phyloP scores from a whole-genome alignment of 371 early-diverging fungal species.

The Mortierella sp. region DNA sequence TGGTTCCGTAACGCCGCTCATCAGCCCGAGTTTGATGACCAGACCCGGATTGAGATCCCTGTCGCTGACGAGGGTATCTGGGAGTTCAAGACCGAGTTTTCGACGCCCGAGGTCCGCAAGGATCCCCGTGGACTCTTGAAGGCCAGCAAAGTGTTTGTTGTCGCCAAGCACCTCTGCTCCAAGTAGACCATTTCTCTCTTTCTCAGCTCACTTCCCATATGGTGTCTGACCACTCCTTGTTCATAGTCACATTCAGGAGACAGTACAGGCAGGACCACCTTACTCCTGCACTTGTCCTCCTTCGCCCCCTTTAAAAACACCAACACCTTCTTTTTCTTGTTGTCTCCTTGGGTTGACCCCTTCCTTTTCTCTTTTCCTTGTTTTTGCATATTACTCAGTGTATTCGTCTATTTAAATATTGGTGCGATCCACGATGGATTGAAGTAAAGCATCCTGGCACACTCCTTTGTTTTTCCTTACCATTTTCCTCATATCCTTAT shows the following conservation, averaged over 20 bases:
- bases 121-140: constrained; percentile 58
- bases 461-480: too few species aligned
- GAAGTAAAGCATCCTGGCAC: too few species aligned
- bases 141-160: constrained; percentile 46
- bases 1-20: constrained; percentile 58
- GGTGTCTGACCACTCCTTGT: too few species aligned
- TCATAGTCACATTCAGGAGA: too few species aligned
- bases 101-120: constrained; percentile 58
- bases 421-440: too few species aligned
- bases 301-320: neutral
- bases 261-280: neutral
- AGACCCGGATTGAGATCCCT: constrained; percentile 27
- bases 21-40: constrained; percentile 31
- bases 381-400: too few species aligned
- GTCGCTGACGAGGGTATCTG: constrained; percentile 42
- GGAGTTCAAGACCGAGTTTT: constrained; percentile 55
- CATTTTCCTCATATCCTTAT: too few species aligned
- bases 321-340: neutral
- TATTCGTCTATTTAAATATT: too few species aligned
- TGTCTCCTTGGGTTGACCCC: neutral
- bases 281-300: neutral
- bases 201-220: too few species aligned
- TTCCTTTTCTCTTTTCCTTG: neutral
- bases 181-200: neutral
- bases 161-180: constrained; percentile 30